Conservation (phyloP, 1,139 yeast species). For the Sugiyamaella pinicola region DNA sequence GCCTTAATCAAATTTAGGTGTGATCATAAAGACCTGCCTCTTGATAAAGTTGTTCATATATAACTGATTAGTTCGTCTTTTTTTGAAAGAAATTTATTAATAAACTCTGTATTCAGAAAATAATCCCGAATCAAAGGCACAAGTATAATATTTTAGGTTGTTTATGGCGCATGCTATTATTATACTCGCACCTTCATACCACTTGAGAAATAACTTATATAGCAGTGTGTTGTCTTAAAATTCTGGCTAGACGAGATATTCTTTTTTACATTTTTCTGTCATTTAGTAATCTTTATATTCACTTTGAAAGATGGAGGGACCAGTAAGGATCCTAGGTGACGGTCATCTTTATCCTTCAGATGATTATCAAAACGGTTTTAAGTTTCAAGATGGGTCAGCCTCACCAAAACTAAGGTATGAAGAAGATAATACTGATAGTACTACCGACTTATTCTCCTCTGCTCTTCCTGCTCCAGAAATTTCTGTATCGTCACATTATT, state of each 20-base stretch:
- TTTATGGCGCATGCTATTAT: not conserved
- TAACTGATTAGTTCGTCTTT: not conserved
- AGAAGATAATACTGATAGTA: not conserved
- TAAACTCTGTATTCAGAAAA: not conserved
- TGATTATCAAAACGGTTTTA: constrained; percentile 5
- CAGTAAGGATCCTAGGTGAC: constrained; percentile 9
- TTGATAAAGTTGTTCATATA: not conserved
- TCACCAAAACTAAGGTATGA: not conserved
- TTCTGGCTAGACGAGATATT: not conserved
- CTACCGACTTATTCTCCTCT: not conserved
- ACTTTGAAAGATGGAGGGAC: constrained; percentile 8
- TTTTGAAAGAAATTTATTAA: too few relatives aligned
- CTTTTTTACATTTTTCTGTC: not conserved
- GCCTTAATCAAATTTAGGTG: not conserved
- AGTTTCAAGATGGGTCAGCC: not conserved
- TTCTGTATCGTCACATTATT: constrained; percentile 45
- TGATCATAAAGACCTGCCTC: not conserved
- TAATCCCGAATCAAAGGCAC: not conserved
- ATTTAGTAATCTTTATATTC: not conserved
- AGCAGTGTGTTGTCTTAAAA: not conserved
- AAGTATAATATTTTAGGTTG: not conserved
- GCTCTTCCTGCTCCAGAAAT: not conserved
- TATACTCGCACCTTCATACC: not conserved
- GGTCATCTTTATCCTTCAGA: constrained; percentile 5
- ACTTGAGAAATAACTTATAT: not conserved